phyloP scores from a whole-genome alignment of 2,329 filamentous ascomycete genomes.

The Pyrenophora tritici-repentis region DNA sequence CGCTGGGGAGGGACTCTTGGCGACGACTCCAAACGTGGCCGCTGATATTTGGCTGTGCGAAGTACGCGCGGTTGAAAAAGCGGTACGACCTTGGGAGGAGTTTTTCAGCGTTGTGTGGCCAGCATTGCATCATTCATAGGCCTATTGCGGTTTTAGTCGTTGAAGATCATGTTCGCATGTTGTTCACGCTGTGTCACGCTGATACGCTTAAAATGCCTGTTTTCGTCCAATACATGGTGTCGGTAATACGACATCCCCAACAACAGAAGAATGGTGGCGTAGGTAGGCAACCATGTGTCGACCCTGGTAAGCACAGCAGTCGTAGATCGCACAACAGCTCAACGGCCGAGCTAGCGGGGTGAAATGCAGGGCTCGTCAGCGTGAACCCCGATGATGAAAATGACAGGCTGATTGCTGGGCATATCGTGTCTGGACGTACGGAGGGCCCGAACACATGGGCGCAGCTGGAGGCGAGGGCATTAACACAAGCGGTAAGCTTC shows the following conservation, averaged over 20 bases:
- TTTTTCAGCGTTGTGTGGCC: neutral
- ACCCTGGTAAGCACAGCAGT: too few species aligned
- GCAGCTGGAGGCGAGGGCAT: neutral
- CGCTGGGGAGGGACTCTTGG: too few species aligned
- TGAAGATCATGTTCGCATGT: constrained; percentile 15
- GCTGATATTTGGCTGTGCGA: too few species aligned
- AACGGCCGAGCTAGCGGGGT: neutral
- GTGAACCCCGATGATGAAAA: neutral
- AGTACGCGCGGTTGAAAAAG: too few species aligned
- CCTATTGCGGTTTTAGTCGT: neutral
- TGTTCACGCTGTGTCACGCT: constrained; percentile 15
- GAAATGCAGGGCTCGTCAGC: neutral
- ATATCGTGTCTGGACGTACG: neutral
- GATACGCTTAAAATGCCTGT: constrained; percentile 1
- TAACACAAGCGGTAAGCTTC: neutral
- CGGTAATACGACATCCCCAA: constrained; percentile 2
- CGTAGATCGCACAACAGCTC: too few species aligned
- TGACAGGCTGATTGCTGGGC: neutral
- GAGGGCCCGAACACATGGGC: neutral
- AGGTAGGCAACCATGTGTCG: too few species aligned
- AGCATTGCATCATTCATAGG: neutral
- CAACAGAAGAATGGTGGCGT: neutral
- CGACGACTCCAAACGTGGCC: too few species aligned
- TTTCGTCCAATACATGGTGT: neutral
- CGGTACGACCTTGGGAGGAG: neutral